Conservation (phyloP, 495 filamentous ascomycete genomes). For the Neurospora sp. region DNA sequence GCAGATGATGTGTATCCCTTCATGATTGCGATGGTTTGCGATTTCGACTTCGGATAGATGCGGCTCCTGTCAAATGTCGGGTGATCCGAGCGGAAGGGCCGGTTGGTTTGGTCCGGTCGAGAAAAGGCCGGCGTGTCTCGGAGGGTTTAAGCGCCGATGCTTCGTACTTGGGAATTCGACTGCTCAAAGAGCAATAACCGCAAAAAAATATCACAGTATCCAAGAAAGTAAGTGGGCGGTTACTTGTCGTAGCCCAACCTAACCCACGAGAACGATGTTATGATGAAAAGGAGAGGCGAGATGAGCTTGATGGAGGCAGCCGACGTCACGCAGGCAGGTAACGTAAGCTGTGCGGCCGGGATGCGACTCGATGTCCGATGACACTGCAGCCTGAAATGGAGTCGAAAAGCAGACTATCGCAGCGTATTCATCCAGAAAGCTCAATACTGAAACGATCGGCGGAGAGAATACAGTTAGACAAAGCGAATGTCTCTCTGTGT, state of each 20-base stretch:
- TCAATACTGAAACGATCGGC: background rate
- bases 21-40: constrained; percentile 12
- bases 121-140: background rate
- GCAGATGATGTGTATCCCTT: constrained; percentile 8
- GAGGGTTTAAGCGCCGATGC: background rate
- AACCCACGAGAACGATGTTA: background rate
- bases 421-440: background rate
- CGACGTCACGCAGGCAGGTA: background rate
- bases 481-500: background rate
- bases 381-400: background rate
- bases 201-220: background rate
- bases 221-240: background rate
- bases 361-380: background rate
- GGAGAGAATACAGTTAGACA: background rate
- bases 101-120: background rate
- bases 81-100: background rate
- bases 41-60: background rate
- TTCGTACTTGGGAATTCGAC: background rate
- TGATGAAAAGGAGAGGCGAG: background rate
- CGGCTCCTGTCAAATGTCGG: background rate
- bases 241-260: background rate
- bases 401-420: background rate
- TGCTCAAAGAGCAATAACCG: background rate
- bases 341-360: background rate
- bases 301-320: background rate